Evolutionary conservation across 345 rosid species (phyloP).

Genomic region (Eutrema heterophyllum): DNA sequence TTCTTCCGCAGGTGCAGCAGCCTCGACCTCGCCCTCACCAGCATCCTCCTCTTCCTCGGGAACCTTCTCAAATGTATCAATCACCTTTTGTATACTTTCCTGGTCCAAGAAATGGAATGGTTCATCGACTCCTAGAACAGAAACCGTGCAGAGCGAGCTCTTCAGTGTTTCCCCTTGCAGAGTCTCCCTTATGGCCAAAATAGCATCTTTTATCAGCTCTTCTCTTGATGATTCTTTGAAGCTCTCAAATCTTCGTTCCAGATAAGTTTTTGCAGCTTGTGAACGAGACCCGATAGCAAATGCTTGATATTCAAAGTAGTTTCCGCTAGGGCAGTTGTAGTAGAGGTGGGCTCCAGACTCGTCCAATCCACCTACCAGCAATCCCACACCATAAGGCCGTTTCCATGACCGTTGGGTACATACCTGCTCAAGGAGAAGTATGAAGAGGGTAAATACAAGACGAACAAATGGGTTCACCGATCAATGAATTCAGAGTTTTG

Average conservation of each 20-base stretch:
- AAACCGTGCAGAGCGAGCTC: constrained; percentile 83
- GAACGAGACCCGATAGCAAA: constrained; percentile 98
- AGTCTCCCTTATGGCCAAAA: constrained; percentile 89
- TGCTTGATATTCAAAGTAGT: constrained; percentile 95
- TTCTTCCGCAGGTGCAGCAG: constrained; percentile 36
- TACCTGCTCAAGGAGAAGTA: constrained; percentile 45
- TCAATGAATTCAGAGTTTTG: not conserved
- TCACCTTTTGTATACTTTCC: constrained; percentile 71
- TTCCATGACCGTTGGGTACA: constrained; percentile 99
- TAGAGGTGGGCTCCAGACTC: constrained; percentile 98
- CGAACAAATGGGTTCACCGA: not conserved
- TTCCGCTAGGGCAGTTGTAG: constrained; percentile 99
- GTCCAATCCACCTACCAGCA: constrained; percentile 89
- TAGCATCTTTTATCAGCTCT: constrained; percentile 87
- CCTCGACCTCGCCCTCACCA: constrained; percentile 32
- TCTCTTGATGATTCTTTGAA: constrained; percentile 79
- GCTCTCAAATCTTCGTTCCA: constrained; percentile 81
- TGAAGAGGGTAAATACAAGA: not conserved
- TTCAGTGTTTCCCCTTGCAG: constrained; percentile 90
- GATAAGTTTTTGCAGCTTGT: constrained; percentile 95
- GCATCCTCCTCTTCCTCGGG: constrained; percentile 54
- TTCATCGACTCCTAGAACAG: constrained; percentile 81
- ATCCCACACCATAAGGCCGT: constrained; percentile 96
- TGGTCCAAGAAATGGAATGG: constrained; percentile 82
- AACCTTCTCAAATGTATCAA: constrained; percentile 73